phyloP scores from a whole-genome alignment of 164 flowering plant species.

The Aristolochia californica region DNA sequence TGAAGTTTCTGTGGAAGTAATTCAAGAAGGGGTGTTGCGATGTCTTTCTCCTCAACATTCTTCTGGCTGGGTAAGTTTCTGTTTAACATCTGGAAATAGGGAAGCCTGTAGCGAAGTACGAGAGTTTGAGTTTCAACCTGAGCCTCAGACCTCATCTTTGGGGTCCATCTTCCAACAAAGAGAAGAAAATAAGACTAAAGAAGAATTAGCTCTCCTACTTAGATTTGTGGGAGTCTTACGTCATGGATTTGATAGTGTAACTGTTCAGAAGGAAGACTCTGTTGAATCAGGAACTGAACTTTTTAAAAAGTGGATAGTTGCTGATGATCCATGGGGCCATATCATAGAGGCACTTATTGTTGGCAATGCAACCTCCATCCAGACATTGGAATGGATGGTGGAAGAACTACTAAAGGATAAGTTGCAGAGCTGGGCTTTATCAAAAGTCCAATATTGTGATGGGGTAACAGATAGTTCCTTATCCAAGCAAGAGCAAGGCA shows the following conservation, averaged over 20 bases:
- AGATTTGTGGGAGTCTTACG: slow-evolving; percentile 66
- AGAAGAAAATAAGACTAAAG: slow-evolving; percentile 36
- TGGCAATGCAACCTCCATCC: slow-evolving; percentile 44
- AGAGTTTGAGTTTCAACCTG: slow-evolving; percentile 73
- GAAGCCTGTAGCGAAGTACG: slow-evolving; percentile 84
- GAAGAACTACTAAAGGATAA: slow-evolving; percentile 74
- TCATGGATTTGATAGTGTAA: slow-evolving; percentile 20
- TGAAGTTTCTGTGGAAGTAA: slow-evolving; percentile 72
- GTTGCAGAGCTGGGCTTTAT: slow-evolving; percentile 61
- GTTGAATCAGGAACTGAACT: slow-evolving; percentile 19
- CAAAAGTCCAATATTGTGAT: slow-evolving; percentile 21
- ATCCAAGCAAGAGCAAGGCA: slow-evolving; percentile 88
- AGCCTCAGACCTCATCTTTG: slow-evolving; percentile 13
- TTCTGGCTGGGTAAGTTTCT: slow-evolving; percentile 65
- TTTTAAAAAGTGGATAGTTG: slow-evolving; percentile 21
- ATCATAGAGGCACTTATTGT: slow-evolving; percentile 46
- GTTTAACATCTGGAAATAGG: slow-evolving; percentile 70
- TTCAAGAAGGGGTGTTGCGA: slow-evolving; percentile 73
- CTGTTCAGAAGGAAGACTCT: slow-evolving; percentile 21
- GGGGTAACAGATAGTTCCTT: slow-evolving; percentile 30
- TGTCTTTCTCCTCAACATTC: slow-evolving; percentile 68
- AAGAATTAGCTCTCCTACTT: slow-evolving; percentile 61
- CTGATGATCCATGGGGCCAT: slow-evolving; percentile 48
- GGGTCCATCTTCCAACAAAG: slow-evolving; percentile 14
- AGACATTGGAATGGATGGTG: slow-evolving; percentile 54